These are phyloP conservation scores for Candida alai DNA, from an alignment of 805 yeast genomes.

Conservation along the genomic window DNA sequence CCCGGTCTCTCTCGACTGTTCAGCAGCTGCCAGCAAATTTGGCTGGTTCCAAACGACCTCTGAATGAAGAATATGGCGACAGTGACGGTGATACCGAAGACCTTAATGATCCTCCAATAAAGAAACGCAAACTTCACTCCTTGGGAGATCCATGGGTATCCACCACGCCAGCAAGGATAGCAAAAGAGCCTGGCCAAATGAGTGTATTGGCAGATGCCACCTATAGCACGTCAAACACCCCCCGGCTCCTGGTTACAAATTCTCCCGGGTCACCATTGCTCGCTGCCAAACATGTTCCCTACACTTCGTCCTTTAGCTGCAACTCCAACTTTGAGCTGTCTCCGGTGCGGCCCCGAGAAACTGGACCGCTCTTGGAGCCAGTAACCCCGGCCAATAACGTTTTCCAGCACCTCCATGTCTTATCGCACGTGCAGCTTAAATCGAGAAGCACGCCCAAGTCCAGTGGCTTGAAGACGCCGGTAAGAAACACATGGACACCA, in stretches of 20 bases:
- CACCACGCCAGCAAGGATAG: too few species aligned
- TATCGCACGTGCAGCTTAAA: neutral
- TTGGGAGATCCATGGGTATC: slow-evolving; percentile 5
- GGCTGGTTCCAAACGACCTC: too few species aligned
- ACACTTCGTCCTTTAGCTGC: slow-evolving; percentile 65
- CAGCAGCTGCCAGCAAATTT: slow-evolving; percentile 11
- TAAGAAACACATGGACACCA: slow-evolving; percentile 36
- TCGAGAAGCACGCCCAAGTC: slow-evolving; percentile 30
- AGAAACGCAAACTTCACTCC: slow-evolving; percentile 12
- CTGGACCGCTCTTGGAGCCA: slow-evolving; percentile 66
- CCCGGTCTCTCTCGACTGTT: slow-evolving; percentile 11
- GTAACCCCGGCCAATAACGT: slow-evolving; percentile 46
- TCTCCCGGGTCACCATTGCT: slow-evolving; percentile 40
- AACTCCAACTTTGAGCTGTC: slow-evolving; percentile 61
- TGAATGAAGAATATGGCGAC: slow-evolving; percentile 16
- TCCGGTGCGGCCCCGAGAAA: slow-evolving; percentile 53
- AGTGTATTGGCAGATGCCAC: slow-evolving; percentile 4
- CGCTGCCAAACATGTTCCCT: slow-evolving; percentile 43
- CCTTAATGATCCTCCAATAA: slow-evolving; percentile 13
- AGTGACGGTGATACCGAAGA: slow-evolving; percentile 17
- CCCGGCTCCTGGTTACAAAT: slow-evolving; percentile 23
- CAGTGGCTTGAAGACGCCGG: slow-evolving; percentile 28
- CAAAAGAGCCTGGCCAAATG: too few species aligned
- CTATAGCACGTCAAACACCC: slow-evolving; percentile 9
- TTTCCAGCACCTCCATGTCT: slow-evolving; percentile 8